Conservation (phyloP, 2,329 filamentous ascomycete genomes). For the Colletotrichum gloeosporioides region DNA sequence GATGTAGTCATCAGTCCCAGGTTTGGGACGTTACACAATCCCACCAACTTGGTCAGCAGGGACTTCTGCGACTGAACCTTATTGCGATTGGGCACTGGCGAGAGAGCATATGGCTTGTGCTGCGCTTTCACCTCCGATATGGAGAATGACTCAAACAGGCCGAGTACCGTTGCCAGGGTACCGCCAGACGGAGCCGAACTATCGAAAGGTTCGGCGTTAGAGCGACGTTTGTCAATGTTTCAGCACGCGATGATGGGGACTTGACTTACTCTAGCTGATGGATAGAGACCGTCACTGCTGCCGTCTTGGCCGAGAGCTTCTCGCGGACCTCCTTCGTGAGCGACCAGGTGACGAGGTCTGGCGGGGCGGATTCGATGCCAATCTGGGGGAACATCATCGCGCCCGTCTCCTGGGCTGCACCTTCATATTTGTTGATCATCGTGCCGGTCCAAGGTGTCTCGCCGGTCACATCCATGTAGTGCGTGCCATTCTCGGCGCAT, state of each 20-base stretch:
- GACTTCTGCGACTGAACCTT: constrained; percentile 32
- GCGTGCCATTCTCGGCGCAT: constrained; percentile 66
- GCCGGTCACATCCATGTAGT: constrained; percentile 69
- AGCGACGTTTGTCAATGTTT: neutral
- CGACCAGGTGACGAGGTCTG: constrained; percentile 63
- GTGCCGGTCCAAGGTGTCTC: constrained; percentile 62
- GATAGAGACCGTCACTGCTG: constrained; percentile 59
- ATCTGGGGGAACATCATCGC: constrained; percentile 66
- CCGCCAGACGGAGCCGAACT: constrained; percentile 65
- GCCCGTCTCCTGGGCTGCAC: constrained; percentile 55
- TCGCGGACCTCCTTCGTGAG: constrained; percentile 57
- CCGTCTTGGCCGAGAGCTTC: constrained; percentile 52
- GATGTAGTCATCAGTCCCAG: constrained; percentile 64
- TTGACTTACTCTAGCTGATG: constrained; percentile 44
- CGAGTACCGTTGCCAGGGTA: constrained; percentile 71
- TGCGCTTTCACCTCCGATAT: constrained; percentile 51
- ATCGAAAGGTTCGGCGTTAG: constrained; percentile 18
- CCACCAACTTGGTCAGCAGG: constrained; percentile 52
- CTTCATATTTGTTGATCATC: constrained; percentile 67
- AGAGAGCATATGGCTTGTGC: constrained; percentile 59
- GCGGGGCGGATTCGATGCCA: constrained; percentile 66
- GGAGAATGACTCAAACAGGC: constrained; percentile 57
- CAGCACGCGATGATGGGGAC: neutral
- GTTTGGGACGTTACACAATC: constrained; percentile 51
- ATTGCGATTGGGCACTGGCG: constrained; percentile 55